Evolutionary conservation across 208 protist species (phyloP).

Genomic region (Crithidia mellificae): DNA sequence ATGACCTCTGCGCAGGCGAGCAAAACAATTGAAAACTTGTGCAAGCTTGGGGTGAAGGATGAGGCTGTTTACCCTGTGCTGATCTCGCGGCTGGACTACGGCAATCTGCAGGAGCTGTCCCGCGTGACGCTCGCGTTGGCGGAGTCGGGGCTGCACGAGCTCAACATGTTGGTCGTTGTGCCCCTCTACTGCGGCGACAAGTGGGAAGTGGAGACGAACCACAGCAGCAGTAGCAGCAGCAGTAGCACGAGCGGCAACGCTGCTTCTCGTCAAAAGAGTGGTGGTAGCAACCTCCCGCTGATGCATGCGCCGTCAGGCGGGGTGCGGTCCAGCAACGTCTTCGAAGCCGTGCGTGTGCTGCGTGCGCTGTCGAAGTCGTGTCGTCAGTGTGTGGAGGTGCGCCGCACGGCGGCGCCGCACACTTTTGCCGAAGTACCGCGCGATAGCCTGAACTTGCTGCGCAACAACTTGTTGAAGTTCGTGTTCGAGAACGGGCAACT

Average conservation of each 20-base stretch:
- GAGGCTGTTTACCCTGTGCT: constrained; percentile 53
- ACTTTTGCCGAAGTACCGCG: constrained; percentile 35
- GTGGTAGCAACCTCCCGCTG: too few species aligned
- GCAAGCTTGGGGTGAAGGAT: constrained; percentile 59
- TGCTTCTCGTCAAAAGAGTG: not conserved
- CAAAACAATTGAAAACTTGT: constrained; percentile 75
- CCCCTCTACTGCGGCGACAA: constrained; percentile 80
- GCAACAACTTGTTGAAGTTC: constrained; percentile 63
- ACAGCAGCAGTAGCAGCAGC: not conserved
- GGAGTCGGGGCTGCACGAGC: constrained; percentile 49
- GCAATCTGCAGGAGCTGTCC: constrained; percentile 57
- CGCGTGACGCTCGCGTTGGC: constrained; percentile 75
- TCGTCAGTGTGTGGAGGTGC: constrained; percentile 51
- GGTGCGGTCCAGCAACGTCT: constrained; percentile 48
- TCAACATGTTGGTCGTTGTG: constrained; percentile 64
- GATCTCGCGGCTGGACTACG: constrained; percentile 62
- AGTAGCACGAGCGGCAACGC: not conserved
- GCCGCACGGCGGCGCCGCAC: constrained; percentile 12
- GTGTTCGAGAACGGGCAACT: constrained; percentile 65
- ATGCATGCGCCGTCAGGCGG: not conserved
- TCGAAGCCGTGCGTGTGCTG: constrained; percentile 80
- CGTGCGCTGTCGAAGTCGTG: constrained; percentile 78
- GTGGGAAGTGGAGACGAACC: constrained; percentile 33
- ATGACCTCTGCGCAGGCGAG: constrained; percentile 82
- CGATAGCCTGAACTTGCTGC: constrained; percentile 61